Conservation (phyloP, 2,329 filamentous ascomycete species). For the Phialophora verrucosa region DNA sequence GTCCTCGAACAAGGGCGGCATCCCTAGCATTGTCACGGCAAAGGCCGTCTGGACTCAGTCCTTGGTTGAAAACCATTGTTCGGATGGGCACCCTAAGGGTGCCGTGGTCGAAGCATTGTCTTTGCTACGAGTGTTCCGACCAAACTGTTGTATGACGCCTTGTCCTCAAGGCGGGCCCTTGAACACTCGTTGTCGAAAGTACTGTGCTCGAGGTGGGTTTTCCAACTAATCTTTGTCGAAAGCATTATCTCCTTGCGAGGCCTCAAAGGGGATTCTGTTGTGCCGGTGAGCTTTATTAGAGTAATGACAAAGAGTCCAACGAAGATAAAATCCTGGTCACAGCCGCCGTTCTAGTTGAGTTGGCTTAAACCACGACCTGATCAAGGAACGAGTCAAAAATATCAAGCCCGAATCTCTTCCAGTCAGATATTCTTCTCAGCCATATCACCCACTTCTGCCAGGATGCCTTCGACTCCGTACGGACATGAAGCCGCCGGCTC, state of each 20-base stretch:
- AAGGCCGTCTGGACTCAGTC: neutral
- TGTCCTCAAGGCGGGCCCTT: neutral
- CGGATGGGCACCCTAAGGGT: too few species aligned
- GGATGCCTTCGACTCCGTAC: neutral
- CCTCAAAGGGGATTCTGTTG: neutral
- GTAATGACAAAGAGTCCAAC: neutral
- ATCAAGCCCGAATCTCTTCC: neutral
- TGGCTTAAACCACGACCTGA: neutral
- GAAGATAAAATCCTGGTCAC: neutral
- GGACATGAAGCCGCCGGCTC: neutral
- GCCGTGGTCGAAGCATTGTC: neutral
- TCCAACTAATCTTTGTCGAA: neutral
- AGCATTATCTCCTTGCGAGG: neutral
- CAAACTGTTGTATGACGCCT: neutral
- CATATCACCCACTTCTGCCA: neutral
- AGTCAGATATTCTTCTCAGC: neutral
- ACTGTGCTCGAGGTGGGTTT: neutral
- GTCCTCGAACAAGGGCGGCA: neutral
- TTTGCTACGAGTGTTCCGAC: neutral
- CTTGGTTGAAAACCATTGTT: neutral
- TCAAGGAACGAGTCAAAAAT: neutral
- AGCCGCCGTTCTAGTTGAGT: neutral
- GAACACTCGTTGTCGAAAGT: neutral
- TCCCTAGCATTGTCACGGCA: neutral
- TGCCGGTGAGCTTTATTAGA: neutral